phyloP scores from a whole-genome alignment of 257 asterid genomes.

The Petunia axillaris region DNA sequence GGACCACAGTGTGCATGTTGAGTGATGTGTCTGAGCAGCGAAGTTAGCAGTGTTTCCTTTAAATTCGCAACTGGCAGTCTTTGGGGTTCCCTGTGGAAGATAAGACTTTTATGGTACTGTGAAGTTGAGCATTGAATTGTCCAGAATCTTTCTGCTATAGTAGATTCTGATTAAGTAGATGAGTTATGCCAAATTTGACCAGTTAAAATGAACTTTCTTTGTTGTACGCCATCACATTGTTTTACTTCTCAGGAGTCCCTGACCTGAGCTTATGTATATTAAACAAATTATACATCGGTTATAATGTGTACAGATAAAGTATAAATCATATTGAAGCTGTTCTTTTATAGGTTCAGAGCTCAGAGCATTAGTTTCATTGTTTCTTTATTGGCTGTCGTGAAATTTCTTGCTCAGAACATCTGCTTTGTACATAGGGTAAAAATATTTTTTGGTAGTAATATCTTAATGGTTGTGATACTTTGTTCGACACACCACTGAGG shows the following conservation, averaged over 20 bases:
- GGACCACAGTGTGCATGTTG: background rate
- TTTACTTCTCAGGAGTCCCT: background rate
- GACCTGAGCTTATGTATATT: slow-evolving; percentile 10
- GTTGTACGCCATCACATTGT: background rate
- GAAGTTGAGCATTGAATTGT: background rate
- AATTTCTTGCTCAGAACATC: background rate
- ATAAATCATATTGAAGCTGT: background rate
- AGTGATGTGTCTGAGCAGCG: background rate
- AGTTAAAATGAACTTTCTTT: background rate
- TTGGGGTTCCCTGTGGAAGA: background rate
- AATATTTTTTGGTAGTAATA: background rate
- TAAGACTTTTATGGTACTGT: background rate
- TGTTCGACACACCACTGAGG: background rate
- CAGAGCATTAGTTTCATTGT: background rate
- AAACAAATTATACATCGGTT: background rate
- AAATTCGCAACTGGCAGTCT: background rate
- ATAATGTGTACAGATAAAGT: slow-evolving; percentile 17
- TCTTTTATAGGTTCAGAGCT: background rate
- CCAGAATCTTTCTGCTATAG: background rate
- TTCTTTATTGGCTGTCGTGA: background rate
- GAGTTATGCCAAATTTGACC: background rate
- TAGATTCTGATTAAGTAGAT: background rate
- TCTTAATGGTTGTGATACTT: slow-evolving; percentile 8
- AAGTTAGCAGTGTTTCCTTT: background rate
- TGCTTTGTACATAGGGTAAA: background rate